Evolutionary conservation across 2,329 filamentous ascomycete species (phyloP), one percentile per base, ranked within the genome.

Genomic region (Botryosphaeria dothidea): DNA sequence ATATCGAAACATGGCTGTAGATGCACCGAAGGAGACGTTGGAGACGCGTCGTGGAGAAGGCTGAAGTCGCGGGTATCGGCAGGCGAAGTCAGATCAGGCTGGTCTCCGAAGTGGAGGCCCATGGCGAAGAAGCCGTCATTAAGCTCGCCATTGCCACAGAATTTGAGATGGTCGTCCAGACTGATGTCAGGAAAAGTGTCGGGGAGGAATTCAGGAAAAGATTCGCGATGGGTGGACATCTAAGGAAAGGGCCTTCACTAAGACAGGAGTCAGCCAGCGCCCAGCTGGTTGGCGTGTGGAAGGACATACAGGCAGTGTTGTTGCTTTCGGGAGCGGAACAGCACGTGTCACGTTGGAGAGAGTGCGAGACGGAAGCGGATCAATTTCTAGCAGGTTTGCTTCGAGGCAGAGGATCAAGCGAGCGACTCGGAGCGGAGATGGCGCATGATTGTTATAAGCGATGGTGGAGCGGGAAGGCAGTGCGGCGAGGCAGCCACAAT

Each of bases 21-120:
- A n/a, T 46, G 56, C 27, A 60, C 56, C 38, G 56, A 60, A 8
- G 56, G 56, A 15, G 56, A 46, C 4, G 38, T 46, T 8, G 56
- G 56, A 5, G 41, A 46, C 25, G 38, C 56, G 17, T 60, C 56
- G 27, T 60, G 56, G 29, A 60, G 56, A 15, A 60, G 56, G 41
- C 41, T 60, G 41, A 60, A 48, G 56, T 34, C 41, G 27, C n/a
- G 17, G 6, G 9, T 23, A 15, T n/a, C 41, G n/a, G 56, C 27
- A 15, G 56, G 27, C 41, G 56, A 15, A 15, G 19, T 46, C 27
- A 60, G 11, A 11, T 60, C 56, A 34, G 56, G 17, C 56, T 46
- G 56, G 27, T 46, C 25, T 19, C 41, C 21, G 19, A 60, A 38
- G 19, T 62, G 58, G 31, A 27, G 36, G 45, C 45, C 45, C 21